Conservation (phyloP, 805 yeast genomes). For the Torulaspora gathmanii region DNA sequence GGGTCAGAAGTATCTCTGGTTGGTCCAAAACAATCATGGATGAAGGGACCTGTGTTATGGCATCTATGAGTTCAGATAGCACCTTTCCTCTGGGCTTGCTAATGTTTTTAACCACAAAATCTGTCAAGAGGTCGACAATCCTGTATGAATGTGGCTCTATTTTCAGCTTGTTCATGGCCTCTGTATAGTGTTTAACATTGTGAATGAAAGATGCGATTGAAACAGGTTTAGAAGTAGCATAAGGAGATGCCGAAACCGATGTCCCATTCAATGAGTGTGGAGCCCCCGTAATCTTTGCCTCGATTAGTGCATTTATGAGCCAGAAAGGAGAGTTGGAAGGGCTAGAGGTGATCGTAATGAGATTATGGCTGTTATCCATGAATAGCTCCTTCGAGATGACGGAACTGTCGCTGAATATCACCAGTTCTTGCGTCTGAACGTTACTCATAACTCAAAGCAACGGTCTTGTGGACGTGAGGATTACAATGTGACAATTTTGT, state of each 20-base stretch:
- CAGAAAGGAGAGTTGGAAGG: slow-evolving; percentile 60
- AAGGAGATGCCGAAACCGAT: slow-evolving; percentile 23
- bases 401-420: slow-evolving; percentile 48
- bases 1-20: slow-evolving; percentile 32
- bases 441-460: slow-evolving; percentile 10
- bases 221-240: slow-evolving; percentile 19
- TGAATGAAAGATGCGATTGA: slow-evolving; percentile 31
- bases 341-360: slow-evolving; percentile 39
- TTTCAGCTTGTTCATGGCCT: slow-evolving; percentile 24
- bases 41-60: slow-evolving; percentile 41
- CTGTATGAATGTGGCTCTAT: slow-evolving; percentile 22
- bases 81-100: slow-evolving; percentile 70
- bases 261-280: slow-evolving; percentile 41
- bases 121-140: slow-evolving; percentile 45
- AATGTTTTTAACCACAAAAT: slow-evolving; percentile 41
- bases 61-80: slow-evolving; percentile 63
- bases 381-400: slow-evolving; percentile 34
- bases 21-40: slow-evolving; percentile 29
- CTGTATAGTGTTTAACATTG: slow-evolving; percentile 17
- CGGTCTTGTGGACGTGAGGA: background rate
- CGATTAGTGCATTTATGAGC: slow-evolving; percentile 54
- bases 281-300: slow-evolving; percentile 43
- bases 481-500: no score
- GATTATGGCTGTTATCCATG: slow-evolving; percentile 20
- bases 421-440: slow-evolving; percentile 55